phyloP scores from a whole-genome alignment of 352 stramenopile species.

The Globisporangium alternatum region DNA sequence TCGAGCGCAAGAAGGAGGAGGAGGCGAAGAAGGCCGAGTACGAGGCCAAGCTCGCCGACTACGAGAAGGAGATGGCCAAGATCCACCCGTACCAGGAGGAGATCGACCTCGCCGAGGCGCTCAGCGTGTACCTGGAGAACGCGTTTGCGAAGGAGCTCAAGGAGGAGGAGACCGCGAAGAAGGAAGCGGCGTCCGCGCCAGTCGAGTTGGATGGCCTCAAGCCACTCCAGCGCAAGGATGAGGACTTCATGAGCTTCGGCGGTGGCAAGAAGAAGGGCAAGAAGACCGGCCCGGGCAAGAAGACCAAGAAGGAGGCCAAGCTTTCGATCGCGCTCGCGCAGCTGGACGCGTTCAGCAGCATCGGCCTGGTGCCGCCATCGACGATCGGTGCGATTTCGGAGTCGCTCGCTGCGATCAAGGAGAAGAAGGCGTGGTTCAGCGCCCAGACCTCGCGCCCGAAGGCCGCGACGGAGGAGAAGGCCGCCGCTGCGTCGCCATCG shows the following conservation, averaged over 20 bases:
- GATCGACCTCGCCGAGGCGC: constrained; percentile 93
- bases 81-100: constrained; percentile 97
- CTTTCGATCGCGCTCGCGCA: constrained; percentile 74
- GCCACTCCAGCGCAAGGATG: constrained; percentile 79
- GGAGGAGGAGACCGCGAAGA: constrained; percentile 39
- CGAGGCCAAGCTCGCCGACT: constrained; percentile 95
- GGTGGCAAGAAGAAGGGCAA: constrained; percentile 71
- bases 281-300: constrained; percentile 52
- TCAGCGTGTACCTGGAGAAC: constrained; percentile 92
- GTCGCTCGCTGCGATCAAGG: constrained; percentile 92
- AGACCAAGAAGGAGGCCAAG: constrained; percentile 78
- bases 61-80: constrained; percentile 95
- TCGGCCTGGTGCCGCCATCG: constrained; percentile 89
- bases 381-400: constrained; percentile 75
- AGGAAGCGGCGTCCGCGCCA: constrained; percentile 33
- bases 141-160: constrained; percentile 88
- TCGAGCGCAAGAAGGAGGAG: constrained; percentile 82
- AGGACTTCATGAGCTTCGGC: constrained; percentile 82
- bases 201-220: constrained; percentile 93
- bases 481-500: constrained; percentile 19
- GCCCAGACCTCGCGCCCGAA: constrained; percentile 57
- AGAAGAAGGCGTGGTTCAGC: constrained; percentile 92
- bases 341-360: constrained; percentile 89
- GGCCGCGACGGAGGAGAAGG: constrained; percentile 26
- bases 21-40: constrained; percentile 81